Evolutionary conservation across 2,329 filamentous ascomycete genomes (phyloP), one percentile per base, ranked within the genome.

Genomic region (Aspergillus sp.): DNA sequence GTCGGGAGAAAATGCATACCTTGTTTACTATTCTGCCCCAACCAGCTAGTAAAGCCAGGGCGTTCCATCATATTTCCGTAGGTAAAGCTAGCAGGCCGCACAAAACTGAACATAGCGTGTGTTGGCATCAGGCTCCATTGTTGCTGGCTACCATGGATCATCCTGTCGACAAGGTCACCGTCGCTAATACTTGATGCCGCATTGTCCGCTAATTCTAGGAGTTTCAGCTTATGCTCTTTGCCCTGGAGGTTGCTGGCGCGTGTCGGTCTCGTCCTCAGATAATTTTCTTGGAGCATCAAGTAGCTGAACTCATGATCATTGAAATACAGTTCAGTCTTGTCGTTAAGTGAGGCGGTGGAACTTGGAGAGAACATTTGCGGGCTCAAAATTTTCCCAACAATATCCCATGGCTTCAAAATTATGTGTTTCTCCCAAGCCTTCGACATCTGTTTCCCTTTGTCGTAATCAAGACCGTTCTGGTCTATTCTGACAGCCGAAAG

Each of bases 361-460:
- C 87, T 86, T 4, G 87, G 84, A 23, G 90, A 84, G 75, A 98
- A 99, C 76, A 97, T 86, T 39, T 91, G 91, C 4, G 91, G 88
- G 25, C 86, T 91, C 6, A 99, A 84, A 71, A 99, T 91, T 78
- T 97, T 97, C 71, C 90, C 85, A 61, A 91, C 93, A 68, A 99
- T 99, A 70, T 99, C 95, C 95, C 95, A 99, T 0, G 95, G 95
- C 76, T 98, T 98, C 56, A 99, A 80, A 14, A 99, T 86, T 39
- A 98, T 87, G 71, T 98, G 93, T 77, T 99, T 99, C 79, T 99
- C 91, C 95, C 95, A 99, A 1, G 91, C 89, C 77, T 97, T 97
- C 6, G 91, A 91, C 93, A 99, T 97, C 55, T 89, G 82, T 75
- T 96, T 96, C 69, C 90, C 87, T 70, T 96, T 83, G 67, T 96